phyloP scores from a whole-genome alignment of 169 alveolate species.

The Plasmodium gallinaceum region DNA sequence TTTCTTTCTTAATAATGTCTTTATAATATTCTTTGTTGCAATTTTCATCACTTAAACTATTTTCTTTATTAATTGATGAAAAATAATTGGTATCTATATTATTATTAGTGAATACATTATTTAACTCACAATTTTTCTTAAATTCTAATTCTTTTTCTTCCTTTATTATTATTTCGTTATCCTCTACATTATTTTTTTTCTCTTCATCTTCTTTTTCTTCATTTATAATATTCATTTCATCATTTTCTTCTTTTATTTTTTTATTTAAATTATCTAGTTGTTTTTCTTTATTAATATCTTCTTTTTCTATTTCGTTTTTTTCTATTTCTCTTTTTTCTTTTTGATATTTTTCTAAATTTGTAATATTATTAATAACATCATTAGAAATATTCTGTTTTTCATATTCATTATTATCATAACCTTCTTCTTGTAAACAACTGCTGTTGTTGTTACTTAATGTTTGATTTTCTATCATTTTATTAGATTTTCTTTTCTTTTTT shows the following conservation, averaged over 20 bases:
- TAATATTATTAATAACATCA: background rate
- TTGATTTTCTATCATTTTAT: constrained; percentile 23
- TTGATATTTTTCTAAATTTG: background rate
- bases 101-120: background rate
- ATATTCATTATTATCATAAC: background rate
- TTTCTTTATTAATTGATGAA: background rate
- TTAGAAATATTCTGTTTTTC: background rate
- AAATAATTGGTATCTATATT: background rate
- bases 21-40: background rate
- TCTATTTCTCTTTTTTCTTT: constrained; percentile 17
- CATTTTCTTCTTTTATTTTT: constrained; percentile 16
- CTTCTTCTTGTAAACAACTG: background rate
- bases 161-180: background rate
- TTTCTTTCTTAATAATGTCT: background rate
- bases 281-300: constrained; percentile 1
- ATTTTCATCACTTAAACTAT: background rate
- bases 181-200: background rate
- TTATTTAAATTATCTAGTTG: constrained; percentile 9
- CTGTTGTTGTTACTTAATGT: background rate
- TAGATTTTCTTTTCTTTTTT: constrained; percentile 38
- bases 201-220: constrained; percentile 13
- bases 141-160: background rate
- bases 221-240: too few species aligned
- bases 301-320: constrained; percentile 12
- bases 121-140: background rate